A percentile compares a stretch with the other conserved stretches of the same genome.
Conservation (phyloP, 2,329 filamentous ascomycete species). For the Fusarium pininemorale region DNA sequence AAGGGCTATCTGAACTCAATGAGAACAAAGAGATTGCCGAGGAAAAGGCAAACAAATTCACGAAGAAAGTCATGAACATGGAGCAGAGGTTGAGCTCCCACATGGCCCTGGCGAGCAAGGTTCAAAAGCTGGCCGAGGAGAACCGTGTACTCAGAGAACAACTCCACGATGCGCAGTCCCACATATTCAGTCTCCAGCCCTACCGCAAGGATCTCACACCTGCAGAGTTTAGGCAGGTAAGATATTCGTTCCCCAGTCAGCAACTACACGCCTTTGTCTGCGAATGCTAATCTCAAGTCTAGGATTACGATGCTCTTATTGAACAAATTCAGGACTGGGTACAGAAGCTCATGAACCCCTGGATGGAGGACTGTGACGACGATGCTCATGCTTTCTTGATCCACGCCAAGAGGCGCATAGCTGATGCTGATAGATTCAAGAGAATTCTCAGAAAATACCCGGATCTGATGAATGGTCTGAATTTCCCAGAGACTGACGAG, state of each 20-base stretch:
- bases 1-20: conserved; percentile 24
- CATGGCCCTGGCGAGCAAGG: conserved; percentile 31
- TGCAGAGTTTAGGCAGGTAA: conserved; percentile 49
- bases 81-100: conserved; percentile 37
- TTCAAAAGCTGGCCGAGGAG: conserved; percentile 41
- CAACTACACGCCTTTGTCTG: not conserved
- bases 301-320: conserved; percentile 51
- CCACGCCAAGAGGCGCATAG: conserved; percentile 34
- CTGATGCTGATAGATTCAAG: conserved; percentile 42
- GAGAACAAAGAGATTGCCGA: conserved; percentile 45
- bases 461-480: conserved; percentile 46
- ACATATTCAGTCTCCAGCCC: conserved; percentile 54
- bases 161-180: conserved; percentile 49
- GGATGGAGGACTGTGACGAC: conserved; percentile 42
- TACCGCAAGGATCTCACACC: conserved; percentile 51
- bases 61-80: conserved; percentile 37
- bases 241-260: not conserved
- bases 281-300: conserved; percentile 11
- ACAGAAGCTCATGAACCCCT: conserved; percentile 45
- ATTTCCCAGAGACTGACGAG: conserved; percentile 51
- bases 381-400: conserved; percentile 37
- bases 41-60: conserved; percentile 42
- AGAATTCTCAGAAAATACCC: conserved; percentile 41
- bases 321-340: conserved; percentile 49
- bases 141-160: conserved; percentile 44